Evolutionary conservation across 1,284 basidiomycete species (phyloP), one percentile per base, ranked within the genome.

Genomic region (Schizophyllum amplum): DNA sequence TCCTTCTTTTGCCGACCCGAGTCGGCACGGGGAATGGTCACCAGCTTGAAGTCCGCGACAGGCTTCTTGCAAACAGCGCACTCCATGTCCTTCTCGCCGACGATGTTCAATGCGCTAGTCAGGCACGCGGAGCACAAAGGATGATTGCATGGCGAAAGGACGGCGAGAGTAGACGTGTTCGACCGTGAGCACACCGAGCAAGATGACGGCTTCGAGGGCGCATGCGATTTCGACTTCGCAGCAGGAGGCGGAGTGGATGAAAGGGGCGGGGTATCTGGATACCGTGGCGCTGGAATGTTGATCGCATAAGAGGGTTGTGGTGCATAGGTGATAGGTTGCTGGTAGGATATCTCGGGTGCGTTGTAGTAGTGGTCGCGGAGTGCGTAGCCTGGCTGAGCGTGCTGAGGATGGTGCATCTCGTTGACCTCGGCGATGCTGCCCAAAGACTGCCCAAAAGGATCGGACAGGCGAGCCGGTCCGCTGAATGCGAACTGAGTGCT

Each of bases 31-130:
- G 9, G 54, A 7, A 9, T 5, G 7, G 47, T 49, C 5, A 49
- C 22, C 24, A 90, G 69, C 56, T 81, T 79, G 67, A 91, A 91
- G 66, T 87, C 82, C 27, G 75, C 75, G 24, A 91, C 87, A 50
- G 80, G 78, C 42, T 69, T 70, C 61, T 83, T 83, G 69, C 88
- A 91, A 50, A 88, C 84, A 13, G 86, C 84, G 60, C 88, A 91
- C 59, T 84, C 80, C 82, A 91, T 89, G 61, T 87, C 85, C 67
- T 90, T 91, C 68, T 91, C 89, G 6, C 88, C 88, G 22, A 90
- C 88, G 56, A 91, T 90, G 63, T 92, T 91, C 55, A 92, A 73
- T 4, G 87, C 86, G 55, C 87, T 89, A 1, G 90, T 91, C 56
- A 92, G 75, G 65, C 90, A 92, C 4, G 79, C 78, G 1, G 87